Evolutionary conservation across 495 filamentous ascomycete species (phyloP).

Genomic region (Aspergillus bridgeri): DNA sequence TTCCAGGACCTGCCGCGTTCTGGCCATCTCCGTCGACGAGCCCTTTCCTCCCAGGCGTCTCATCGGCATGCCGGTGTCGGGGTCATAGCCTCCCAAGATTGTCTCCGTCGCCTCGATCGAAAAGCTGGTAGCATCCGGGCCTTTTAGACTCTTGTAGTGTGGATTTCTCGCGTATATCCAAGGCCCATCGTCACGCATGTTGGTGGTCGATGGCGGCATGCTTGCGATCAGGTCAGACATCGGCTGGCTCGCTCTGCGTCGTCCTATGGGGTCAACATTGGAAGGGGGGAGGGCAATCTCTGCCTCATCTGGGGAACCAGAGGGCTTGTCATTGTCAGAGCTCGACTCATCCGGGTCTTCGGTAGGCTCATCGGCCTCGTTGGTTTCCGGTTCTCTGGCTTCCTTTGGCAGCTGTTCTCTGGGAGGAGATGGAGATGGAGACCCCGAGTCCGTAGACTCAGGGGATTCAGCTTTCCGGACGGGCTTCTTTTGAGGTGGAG

Average conservation of each 20-base stretch:
- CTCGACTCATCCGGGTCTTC: background rate
- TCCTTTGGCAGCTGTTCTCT: background rate
- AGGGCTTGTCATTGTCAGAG: background rate
- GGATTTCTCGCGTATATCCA: constrained; percentile 72
- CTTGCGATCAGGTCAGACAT: constrained; percentile 60
- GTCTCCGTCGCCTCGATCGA: background rate
- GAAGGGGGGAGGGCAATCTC: background rate
- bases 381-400: background rate
- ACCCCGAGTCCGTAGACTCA: background rate
- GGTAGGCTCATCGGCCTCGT: background rate
- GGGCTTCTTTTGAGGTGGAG: background rate
- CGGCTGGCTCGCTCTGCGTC: constrained; percentile 50
- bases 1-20: constrained; percentile 48
- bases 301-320: constrained; percentile 4
- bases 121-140: background rate
- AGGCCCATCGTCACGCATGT: constrained; percentile 29
- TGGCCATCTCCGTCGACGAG: constrained; percentile 36
- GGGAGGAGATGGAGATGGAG: background rate
- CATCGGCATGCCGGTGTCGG: background rate
- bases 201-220: constrained; percentile 60
- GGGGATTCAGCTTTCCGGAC: background rate
- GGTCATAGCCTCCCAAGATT: background rate
- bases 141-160: constrained; percentile 9
- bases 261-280: constrained; percentile 30
- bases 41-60: background rate